Conservation (phyloP, 495 filamentous ascomycete species). For the Penicillium antarcticum region DNA sequence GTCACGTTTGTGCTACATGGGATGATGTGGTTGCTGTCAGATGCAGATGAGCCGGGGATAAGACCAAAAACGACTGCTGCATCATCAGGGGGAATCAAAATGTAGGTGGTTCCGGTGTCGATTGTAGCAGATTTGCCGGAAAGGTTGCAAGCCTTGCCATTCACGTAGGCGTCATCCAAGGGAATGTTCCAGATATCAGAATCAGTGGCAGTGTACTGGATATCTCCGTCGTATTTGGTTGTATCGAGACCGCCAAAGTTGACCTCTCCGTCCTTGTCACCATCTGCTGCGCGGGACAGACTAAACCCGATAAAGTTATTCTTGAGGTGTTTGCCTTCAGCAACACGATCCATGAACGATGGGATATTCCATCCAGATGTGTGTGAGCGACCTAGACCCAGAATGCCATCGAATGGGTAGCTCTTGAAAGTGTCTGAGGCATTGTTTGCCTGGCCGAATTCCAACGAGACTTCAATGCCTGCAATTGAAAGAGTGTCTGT, state of each 20-base stretch:
- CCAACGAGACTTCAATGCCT: slow-evolving; percentile 54
- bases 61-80: slow-evolving; percentile 60
- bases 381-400: slow-evolving; percentile 63
- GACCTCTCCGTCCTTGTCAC: slow-evolving; percentile 66
- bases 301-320: slow-evolving; percentile 67
- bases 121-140: slow-evolving; percentile 59
- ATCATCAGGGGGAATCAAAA: slow-evolving; percentile 63
- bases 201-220: slow-evolving; percentile 57
- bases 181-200: slow-evolving; percentile 62
- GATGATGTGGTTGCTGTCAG: slow-evolving; percentile 58
- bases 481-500: slow-evolving; percentile 64
- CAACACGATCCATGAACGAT: slow-evolving; percentile 61
- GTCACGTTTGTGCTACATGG: slow-evolving; percentile 63
- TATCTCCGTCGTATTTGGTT: slow-evolving; percentile 59
- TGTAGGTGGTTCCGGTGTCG: slow-evolving; percentile 78
- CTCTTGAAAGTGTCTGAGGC: slow-evolving; percentile 65
- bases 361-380: slow-evolving; percentile 43
- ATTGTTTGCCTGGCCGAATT: slow-evolving; percentile 66
- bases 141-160: slow-evolving; percentile 51
- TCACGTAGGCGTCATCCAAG: slow-evolving; percentile 58
- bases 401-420: slow-evolving; percentile 85
- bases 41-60: slow-evolving; percentile 55
- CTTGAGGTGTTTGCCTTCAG: slow-evolving; percentile 52
- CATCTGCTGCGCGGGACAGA: slow-evolving; percentile 60
- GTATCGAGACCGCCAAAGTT: slow-evolving; percentile 71